phyloP scores from a whole-genome alignment of 2,329 filamentous ascomycete genomes.

The Epichloe uncinata region DNA sequence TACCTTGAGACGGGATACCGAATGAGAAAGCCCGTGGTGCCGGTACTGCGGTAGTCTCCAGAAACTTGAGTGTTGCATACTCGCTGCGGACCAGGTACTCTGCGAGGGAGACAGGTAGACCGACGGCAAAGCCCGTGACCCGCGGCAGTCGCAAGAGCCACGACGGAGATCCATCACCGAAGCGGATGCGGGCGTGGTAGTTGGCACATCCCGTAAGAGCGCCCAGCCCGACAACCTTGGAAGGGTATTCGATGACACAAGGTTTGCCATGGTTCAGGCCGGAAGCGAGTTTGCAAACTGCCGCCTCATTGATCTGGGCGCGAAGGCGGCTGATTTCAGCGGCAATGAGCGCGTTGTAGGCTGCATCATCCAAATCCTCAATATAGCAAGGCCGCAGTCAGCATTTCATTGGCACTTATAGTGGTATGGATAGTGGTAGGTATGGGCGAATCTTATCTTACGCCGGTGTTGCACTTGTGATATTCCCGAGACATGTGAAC shows the following conservation, averaged over 20 bases:
- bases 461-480: conserved; percentile 1
- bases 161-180: conserved; percentile 12
- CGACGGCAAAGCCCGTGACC: conserved; percentile 5
- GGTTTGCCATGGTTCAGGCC: conserved; percentile 5
- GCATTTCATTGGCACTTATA: too few relatives aligned
- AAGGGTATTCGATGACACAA: conserved; percentile 7
- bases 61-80: conserved; percentile 20
- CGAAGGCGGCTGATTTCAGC: conserved; percentile 8
- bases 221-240: conserved; percentile 4
- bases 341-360: conserved; percentile 3
- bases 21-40: conserved; percentile 15
- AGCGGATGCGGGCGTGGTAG: conserved; percentile 17
- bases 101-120: conserved; percentile 9
- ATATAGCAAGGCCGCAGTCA: too few relatives aligned
- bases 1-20: conserved; percentile 3
- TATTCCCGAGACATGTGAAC: background rate
- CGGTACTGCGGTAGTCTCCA: conserved; percentile 17
- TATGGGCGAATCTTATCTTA: too few relatives aligned
- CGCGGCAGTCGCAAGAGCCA: conserved; percentile 16
- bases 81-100: conserved; percentile 15
- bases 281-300: conserved; percentile 9
- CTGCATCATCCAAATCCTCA: background rate
- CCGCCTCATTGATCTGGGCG: conserved; percentile 7
- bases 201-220: conserved; percentile 16
- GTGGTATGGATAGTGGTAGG: too few relatives aligned